Evolutionary conservation across 768 basidiomycete genomes (phyloP), one percentile per base, ranked within the genome.

Genomic region (Suillus plorans): DNA sequence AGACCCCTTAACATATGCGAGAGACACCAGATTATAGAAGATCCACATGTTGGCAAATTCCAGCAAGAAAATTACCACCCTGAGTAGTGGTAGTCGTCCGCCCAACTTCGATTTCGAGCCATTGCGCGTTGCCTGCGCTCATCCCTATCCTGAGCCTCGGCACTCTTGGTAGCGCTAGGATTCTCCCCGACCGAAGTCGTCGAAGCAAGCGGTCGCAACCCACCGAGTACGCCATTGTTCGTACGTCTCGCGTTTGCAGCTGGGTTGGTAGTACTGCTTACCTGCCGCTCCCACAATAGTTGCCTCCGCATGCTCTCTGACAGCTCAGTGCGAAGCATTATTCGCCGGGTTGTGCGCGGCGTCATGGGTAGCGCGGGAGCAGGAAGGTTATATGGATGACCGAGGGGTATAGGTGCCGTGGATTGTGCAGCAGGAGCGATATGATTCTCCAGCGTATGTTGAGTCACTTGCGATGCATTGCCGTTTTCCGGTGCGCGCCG

Each of bases 281-380:
- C 84, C 67, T 90, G 88, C 16, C 90, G 82, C 69, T 89, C 91
- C 92, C 92, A 94, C 6, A 95, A 77, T 63, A 95, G 73, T 69
- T 95, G 91, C 55, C 90, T 81, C 25, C 95, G 81, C 67, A 97
- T 77, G 64, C 89, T 90, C 77, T 97, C 95, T 39, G 90, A 89
- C 72, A 97, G 80, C 76, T 97, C 95, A 5, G 88, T 90, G 63
- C 88, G 82, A 55, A 96, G 81, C 92, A 96, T 96, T 68, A 85
- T 83, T 59, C 92, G 82, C 3, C 95, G 84, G 3, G 93, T 95
- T 50, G 95, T 94, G 42, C 91, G 87, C 0, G 95, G 95, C 1
- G 92, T 93, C 68, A 90, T 89, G 3, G 92, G 91, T 20, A 85
- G 79, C 0, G 82, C 78, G 39, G 85, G 79, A 13, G 84, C 81